phyloP scores from a whole-genome alignment of 768 basidiomycete species.

The Dendrothele bispora region DNA sequence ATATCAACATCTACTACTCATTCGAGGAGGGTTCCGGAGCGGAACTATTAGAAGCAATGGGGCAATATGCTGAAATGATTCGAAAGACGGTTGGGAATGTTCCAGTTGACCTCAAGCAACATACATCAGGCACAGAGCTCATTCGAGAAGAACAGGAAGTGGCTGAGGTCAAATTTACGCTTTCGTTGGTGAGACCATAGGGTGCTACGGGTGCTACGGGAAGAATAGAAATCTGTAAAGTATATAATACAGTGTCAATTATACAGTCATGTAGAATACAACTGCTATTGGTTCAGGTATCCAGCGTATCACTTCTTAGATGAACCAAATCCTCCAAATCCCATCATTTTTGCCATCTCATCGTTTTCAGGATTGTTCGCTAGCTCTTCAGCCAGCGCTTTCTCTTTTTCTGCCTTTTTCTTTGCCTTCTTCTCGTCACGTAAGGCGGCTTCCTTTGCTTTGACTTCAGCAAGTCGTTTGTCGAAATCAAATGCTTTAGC shows the following conservation, averaged over 20 bases:
- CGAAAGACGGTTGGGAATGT: conserved; percentile 71
- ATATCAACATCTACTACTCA: conserved; percentile 83
- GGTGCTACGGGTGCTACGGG: conserved; percentile 1
- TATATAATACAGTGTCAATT: background rate
- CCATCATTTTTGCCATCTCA: conserved; percentile 84
- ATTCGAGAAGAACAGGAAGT: conserved; percentile 89
- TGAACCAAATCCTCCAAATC: conserved; percentile 87
- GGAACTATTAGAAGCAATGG: conserved; percentile 65
- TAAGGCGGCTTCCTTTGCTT: conserved; percentile 63
- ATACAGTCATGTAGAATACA: conserved; percentile 8
- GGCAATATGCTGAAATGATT: conserved; percentile 67
- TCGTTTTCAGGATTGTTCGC: conserved; percentile 49
- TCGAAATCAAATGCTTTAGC: conserved; percentile 97
- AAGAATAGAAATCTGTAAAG: conserved; percentile 1
- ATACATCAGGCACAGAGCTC: conserved; percentile 49
- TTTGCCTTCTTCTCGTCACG: conserved; percentile 76
- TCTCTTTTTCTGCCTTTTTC: conserved; percentile 78
- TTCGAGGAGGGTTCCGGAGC: conserved; percentile 70
- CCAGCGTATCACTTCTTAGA: conserved; percentile 63
- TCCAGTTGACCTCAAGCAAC: conserved; percentile 59
- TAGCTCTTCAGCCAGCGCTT: conserved; percentile 63
- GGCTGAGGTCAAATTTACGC: conserved; percentile 71
- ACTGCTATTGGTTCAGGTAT: background rate
- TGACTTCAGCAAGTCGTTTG: conserved; percentile 80
- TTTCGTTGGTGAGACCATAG: conserved; percentile 64